Conservation (phyloP, 139 green algal genomes). For the Picochlorum sp. region DNA sequence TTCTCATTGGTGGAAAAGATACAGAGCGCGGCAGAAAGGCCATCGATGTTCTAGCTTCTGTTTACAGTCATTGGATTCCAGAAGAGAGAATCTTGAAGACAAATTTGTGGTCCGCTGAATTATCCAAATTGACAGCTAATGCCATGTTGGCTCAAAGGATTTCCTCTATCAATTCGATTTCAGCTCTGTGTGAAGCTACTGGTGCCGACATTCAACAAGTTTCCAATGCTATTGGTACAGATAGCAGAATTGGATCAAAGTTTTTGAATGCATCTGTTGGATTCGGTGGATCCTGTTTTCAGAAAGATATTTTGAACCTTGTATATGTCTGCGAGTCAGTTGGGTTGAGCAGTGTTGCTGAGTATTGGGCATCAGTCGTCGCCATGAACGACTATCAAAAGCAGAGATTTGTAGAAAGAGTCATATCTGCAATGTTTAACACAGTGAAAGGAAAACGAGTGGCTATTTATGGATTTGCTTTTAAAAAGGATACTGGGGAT, state of each 20-base stretch:
- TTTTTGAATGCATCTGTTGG: conserved; percentile 95
- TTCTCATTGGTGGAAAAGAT: conserved; percentile 72
- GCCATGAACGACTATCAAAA: conserved; percentile 99
- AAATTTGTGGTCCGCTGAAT: conserved; percentile 96
- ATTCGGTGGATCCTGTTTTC: conserved; percentile 98
- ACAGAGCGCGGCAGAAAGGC: conserved; percentile 57
- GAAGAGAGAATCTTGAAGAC: conserved; percentile 80
- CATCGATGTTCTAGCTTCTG: conserved; percentile 51
- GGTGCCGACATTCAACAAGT: conserved; percentile 89
- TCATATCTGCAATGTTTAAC: conserved; percentile 98
- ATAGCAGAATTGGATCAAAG: conserved; percentile 91
- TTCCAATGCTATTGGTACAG: conserved; percentile 79
- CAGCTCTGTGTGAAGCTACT: conserved; percentile 91
- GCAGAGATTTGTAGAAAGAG: conserved; percentile 83
- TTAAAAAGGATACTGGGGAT: conserved; percentile 97
- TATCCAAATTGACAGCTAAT: conserved; percentile 97
- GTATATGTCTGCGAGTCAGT: conserved; percentile 92
- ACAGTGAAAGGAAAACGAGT: conserved; percentile 93
- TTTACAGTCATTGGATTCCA: conserved; percentile 97
- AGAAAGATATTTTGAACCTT: conserved; percentile 99
- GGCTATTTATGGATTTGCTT: conserved; percentile 94
- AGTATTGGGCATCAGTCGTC: conserved; percentile 90
- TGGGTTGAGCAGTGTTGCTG: conserved; percentile 83
- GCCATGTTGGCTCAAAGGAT: conserved; percentile 97
- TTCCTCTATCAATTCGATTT: conserved; percentile 97